These are phyloP conservation scores for Candida argentea DNA, from an alignment of 805 yeast species.

Conservation along the genomic window DNA sequence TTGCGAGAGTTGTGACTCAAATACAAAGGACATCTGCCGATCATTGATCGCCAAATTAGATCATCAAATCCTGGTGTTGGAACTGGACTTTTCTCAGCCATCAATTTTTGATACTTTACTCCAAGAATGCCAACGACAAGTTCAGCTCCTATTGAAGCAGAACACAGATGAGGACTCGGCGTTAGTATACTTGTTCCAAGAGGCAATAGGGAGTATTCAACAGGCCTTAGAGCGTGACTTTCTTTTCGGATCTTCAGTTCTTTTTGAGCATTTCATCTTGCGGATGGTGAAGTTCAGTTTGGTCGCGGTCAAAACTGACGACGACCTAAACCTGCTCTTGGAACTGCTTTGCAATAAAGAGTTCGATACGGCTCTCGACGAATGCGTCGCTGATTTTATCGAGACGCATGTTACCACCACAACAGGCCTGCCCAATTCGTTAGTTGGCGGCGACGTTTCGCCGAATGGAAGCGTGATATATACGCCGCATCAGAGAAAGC, in stretches of 20 bases:
- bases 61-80: constrained; percentile 41
- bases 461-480: too few relatives aligned
- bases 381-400: too few relatives aligned
- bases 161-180: constrained; percentile 45
- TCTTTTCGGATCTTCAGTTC: constrained; percentile 42
- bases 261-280: constrained; percentile 39
- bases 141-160: constrained; percentile 38
- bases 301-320: constrained; percentile 2
- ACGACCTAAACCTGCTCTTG: constrained; percentile 2
- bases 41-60: constrained; percentile 27
- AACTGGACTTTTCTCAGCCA: constrained; percentile 36
- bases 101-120: constrained; percentile 45
- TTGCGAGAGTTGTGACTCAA: neutral
- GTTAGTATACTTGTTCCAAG: constrained; percentile 34
- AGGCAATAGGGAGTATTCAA: constrained; percentile 29
- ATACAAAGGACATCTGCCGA: constrained; percentile 11
- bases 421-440: too few relatives aligned
- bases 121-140: constrained; percentile 34
- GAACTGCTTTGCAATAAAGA: constrained; percentile 23
- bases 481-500: too few relatives aligned
- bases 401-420: too few relatives aligned
- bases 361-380: constrained; percentile 26
- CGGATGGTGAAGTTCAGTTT: constrained; percentile 12
- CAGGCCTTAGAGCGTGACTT: constrained; percentile 40
- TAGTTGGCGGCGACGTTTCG: too few relatives aligned